phyloP scores from a whole-genome alignment of 495 filamentous ascomycete genomes.

The Penicillium fimorum region DNA sequence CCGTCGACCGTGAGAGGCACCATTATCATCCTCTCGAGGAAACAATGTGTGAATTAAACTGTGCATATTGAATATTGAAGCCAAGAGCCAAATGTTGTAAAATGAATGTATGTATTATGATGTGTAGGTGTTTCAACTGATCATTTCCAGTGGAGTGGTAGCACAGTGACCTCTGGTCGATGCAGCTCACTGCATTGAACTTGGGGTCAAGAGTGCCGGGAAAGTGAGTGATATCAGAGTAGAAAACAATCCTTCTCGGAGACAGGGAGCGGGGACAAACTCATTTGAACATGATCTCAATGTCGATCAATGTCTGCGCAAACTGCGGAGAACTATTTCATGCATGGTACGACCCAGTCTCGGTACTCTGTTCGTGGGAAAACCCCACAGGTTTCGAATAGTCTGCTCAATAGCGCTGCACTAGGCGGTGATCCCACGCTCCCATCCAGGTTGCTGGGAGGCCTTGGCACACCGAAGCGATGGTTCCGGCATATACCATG shows the following conservation, averaged over 20 bases:
- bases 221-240: background rate
- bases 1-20: constrained; percentile 26
- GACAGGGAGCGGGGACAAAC: background rate
- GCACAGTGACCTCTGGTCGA: background rate
- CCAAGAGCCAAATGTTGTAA: constrained; percentile 12
- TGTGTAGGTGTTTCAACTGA: background rate
- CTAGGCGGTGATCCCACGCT: constrained; percentile 13
- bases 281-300: constrained; percentile 4
- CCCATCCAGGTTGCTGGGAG: background rate
- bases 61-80: constrained; percentile 21
- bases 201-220: background rate
- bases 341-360: constrained; percentile 11
- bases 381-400: constrained; percentile 18
- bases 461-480: background rate
- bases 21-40: constrained; percentile 21
- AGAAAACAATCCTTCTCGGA: background rate
- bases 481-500: constrained; percentile 8
- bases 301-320: constrained; percentile 3
- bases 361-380: constrained; percentile 2
- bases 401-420: constrained; percentile 23
- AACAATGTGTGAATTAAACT: constrained; percentile 17
- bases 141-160: background rate
- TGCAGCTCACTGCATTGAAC: constrained; percentile 3
- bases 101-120: constrained; percentile 14
- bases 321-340: constrained; percentile 18